Evolutionary conservation across 2,329 filamentous ascomycete species (phyloP), one percentile per base, ranked within the genome.

Genomic region (Scytalidium lignicola): DNA sequence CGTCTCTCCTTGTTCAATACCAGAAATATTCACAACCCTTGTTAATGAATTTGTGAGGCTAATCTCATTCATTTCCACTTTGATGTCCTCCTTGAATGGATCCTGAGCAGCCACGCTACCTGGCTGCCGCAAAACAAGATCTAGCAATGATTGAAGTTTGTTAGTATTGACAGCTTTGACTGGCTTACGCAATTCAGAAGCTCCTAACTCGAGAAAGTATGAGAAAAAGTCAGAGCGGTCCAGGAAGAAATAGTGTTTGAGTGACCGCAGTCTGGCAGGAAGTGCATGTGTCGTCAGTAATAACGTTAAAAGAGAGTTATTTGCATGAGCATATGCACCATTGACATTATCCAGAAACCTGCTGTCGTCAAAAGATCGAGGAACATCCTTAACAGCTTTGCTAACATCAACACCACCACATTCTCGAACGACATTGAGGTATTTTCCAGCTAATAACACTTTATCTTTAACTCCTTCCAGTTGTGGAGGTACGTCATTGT

Each of bases 181-280:
- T 26, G 88, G 86, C 65, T 96, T 96, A 61, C 89, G 87, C 51
- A 99, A 76, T 69, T 99, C 93, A 1, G 90, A 91, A 23, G 87
- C 78, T 48, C 90, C 85, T 18, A 99, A 82, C 64, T 99, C 93
- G 51, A 99, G 83, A 67, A 99, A 99, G 69, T 97, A 95, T 2
- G 90, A 90, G 68, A 99, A 97, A 73, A 96, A 99, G 67, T 99
- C 93, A 28, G 93, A 96, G 8, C 91, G 87, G 60, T 97, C 92
- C 54, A 99, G 83, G 75, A 99, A 99, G 74, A 97, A 99, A 72
- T 99, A 99, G 69, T 99, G 93, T 67, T 99, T 99, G 37, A 99
- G 75, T 13, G 92, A 97, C 42, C 86, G 83, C 49, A 99, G 77
- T 32, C 93, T 82, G 22, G 88, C 86, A 0, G 92, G 91, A 4